Base-by-base conservation (phyloP, 495 filamentous ascomycete species). In the Penicillium malachiteum region DNA sequence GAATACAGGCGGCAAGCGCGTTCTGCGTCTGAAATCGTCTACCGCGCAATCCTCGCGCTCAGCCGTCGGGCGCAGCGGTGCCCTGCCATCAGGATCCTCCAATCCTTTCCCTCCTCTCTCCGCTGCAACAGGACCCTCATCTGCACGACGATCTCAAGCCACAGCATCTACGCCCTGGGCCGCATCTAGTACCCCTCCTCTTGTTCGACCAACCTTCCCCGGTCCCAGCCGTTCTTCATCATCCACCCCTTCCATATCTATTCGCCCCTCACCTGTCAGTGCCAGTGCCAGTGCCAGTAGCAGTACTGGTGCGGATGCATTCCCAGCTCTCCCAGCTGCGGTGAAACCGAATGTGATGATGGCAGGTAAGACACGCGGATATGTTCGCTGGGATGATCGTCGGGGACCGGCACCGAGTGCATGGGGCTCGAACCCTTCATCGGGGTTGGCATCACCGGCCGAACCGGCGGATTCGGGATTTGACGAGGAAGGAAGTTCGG, bases 281-380 rank as follows among this genome's bases (percentile, higher is more conserved):
- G 43, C 34, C 8, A 26, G 60, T 7, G 61, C 69, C 12, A 32
- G 39, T 0, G 43, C 34, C 7, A 26, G 60, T 7, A 60, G 68
- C 12, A 33, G 39, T 0, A 47, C 30, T 9, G 26, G 60, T 7
- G 61, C 68, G 8, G 69, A 72, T 43, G 85, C 87, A 0, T 97
- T 96, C 67, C 92, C 92, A 2, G 86, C 91, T 4, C 80, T 97
- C 5, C 92, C 92, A 0, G 75, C 84, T 0, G 91, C 89, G 8
- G 76, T 84, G 0, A 95, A 90, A 62, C 91, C 91, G 1, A 85
- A 84, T 53, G 88, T 85, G 6, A 82, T 89, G 7, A 88, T 94
- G 58, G 89, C 90, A 21, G 91, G 91, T 1, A 89, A 92, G 58
- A 87, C 87, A 0, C 79, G 81, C 2, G 84, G 87, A 0, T 86